Evolutionary conservation across 2,329 filamentous ascomycete species (phyloP).

Genomic region (Apiospora rasikravindrae): DNA sequence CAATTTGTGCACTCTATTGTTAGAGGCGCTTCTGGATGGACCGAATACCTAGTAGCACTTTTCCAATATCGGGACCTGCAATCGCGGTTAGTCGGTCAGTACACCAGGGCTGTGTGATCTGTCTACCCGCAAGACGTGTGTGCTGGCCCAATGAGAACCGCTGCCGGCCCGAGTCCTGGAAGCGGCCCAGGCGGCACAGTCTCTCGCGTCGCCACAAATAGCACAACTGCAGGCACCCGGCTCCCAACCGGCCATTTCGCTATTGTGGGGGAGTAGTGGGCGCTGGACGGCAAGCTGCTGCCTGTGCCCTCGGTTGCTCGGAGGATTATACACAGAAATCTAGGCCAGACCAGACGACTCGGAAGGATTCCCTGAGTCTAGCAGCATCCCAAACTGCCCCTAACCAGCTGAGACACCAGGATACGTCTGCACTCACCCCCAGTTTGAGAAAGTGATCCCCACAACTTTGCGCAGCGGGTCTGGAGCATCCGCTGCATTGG

Average conservation of each 20-base stretch:
- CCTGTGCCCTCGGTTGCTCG: background rate
- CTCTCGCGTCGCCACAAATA: background rate
- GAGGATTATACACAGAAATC: too few species aligned
- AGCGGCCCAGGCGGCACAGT: background rate
- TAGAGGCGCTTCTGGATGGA: background rate
- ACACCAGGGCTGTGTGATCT: background rate
- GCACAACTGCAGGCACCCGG: background rate
- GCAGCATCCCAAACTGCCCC: too few species aligned
- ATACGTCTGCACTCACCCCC: too few species aligned
- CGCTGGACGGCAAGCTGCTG: too few species aligned
- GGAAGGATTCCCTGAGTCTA: too few species aligned
- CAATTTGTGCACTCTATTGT: too few species aligned
- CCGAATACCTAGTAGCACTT: background rate
- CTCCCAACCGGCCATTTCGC: too few species aligned
- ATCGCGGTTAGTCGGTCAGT: background rate
- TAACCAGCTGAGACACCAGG: too few species aligned
- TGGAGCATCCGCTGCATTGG: too few species aligned
- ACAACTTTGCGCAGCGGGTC: too few species aligned
- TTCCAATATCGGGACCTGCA: too few species aligned
- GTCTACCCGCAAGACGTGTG: background rate
- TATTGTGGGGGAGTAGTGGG: background rate
- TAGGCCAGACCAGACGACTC: background rate
- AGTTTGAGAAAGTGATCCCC: too few species aligned
- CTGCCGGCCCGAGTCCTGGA: background rate
- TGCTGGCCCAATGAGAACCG: background rate